A percentile compares a stretch with the other conserved stretches of the same genome.
phyloP scores from a whole-genome alignment of 2,329 filamentous ascomycete genomes.

The Scedosporium apiospermum region DNA sequence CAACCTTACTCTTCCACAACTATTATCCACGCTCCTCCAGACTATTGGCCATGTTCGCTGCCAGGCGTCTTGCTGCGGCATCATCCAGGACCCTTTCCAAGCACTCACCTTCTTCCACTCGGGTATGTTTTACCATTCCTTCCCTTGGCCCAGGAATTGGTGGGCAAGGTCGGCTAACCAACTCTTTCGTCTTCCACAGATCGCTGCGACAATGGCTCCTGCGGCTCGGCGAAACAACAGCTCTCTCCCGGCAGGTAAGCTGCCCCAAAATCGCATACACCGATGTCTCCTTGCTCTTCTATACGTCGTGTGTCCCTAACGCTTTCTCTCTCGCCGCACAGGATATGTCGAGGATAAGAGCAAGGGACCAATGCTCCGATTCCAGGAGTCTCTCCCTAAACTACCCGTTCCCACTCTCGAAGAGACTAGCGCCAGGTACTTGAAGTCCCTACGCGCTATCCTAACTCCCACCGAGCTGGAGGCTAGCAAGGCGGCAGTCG shows the following conservation, averaged over 20 bases:
- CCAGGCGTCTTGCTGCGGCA: slow-evolving; percentile 5
- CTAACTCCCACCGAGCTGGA: slow-evolving; percentile 60
- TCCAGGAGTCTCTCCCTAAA: slow-evolving; percentile 73
- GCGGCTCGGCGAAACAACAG: slow-evolving; percentile 45
- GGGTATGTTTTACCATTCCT: neutral
- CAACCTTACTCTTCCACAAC: neutral
- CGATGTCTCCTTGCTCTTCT: neutral
- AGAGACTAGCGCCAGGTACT: slow-evolving; percentile 70
- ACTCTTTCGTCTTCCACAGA: slow-evolving; percentile 14
- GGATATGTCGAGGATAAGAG: slow-evolving; percentile 72
- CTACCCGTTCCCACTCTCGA: slow-evolving; percentile 75
- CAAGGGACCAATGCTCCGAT: slow-evolving; percentile 74
- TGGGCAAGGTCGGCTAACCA: slow-evolving; percentile 4
- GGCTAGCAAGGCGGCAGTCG: slow-evolving; percentile 69
- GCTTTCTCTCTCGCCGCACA: slow-evolving; percentile 20
- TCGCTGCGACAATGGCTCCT: slow-evolving; percentile 39
- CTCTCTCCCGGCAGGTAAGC: slow-evolving; percentile 42
- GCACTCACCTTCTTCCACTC: neutral
- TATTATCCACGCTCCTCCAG: neutral
- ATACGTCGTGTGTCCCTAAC: neutral
- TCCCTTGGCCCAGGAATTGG: neutral
- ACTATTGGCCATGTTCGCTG: slow-evolving; percentile 9
- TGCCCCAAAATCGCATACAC: neutral
- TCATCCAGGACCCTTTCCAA: neutral
- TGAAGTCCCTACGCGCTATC: slow-evolving; percentile 70